Conservation (phyloP, 495 filamentous ascomycete genomes). For the Aspergillus leporis region DNA sequence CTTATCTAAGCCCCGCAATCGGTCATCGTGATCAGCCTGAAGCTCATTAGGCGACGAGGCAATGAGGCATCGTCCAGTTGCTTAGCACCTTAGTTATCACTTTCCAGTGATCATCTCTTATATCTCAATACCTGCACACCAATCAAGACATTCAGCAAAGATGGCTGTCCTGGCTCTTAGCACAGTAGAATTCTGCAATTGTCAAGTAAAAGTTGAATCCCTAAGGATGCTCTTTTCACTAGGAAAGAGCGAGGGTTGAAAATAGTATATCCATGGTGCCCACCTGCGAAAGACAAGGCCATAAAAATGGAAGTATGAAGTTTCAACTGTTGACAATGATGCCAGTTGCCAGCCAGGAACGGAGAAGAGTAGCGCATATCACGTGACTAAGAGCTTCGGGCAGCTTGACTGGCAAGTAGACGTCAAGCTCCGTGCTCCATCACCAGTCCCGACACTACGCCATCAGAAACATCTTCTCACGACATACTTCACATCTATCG, state of each 20-base stretch:
- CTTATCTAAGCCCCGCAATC: slow-evolving; percentile 19
- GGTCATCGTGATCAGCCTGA: neutral
- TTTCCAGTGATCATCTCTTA: no score
- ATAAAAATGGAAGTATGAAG: neutral
- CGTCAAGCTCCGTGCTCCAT: slow-evolving; percentile 23
- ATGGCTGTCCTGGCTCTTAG: neutral
- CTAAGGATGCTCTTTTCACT: neutral
- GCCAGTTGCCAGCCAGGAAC: neutral
- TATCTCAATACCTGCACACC: no score
- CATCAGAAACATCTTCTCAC: slow-evolving; percentile 12
- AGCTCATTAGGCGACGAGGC: neutral
- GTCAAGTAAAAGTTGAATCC: neutral
- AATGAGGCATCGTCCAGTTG: neutral
- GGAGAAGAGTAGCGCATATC: slow-evolving; percentile 12
- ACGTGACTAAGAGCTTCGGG: slow-evolving; percentile 37
- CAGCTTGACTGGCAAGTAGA: slow-evolving; percentile 23
- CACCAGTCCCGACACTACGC: slow-evolving; percentile 11
- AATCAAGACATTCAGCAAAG: no score
- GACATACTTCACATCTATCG: neutral
- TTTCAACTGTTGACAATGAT: no score
- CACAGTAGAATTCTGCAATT: neutral
- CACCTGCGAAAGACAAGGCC: neutral
- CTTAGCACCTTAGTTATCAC: neutral
- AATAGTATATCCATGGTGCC: neutral
- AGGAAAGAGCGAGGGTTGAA: neutral